phyloP scores from a whole-genome alignment of 1,284 basidiomycete genomes.

The Moniliella sp. region DNA sequence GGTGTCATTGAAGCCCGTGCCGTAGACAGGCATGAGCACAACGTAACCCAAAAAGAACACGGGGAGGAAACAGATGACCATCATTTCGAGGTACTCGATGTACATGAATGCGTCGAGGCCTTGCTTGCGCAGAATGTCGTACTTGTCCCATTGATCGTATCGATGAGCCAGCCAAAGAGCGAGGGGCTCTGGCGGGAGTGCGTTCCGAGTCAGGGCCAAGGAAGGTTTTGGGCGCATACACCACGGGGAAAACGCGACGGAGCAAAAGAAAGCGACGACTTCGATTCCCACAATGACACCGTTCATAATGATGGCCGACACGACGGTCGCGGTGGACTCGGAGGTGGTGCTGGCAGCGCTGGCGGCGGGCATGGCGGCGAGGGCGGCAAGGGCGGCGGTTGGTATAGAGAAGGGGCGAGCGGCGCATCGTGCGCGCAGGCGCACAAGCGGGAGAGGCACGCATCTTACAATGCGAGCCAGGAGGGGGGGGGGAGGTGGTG shows the following conservation, averaged over 20 bases:
- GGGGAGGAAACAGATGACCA: conserved; percentile 56
- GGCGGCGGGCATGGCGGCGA: too few relatives aligned
- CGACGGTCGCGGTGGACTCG: conserved; percentile 18
- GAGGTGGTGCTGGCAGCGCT: too few relatives aligned
- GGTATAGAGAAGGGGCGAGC: too few relatives aligned
- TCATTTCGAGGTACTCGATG: conserved; percentile 59
- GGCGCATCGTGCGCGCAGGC: too few relatives aligned
- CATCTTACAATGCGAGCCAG: too few relatives aligned
- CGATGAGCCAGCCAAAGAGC: conserved; percentile 34
- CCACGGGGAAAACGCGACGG: conserved; percentile 30
- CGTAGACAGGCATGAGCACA: conserved; percentile 45
- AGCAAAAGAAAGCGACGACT: conserved; percentile 32
- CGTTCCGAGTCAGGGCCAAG: too few relatives aligned
- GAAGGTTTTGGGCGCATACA: conserved; percentile 35
- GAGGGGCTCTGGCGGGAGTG: conserved; percentile 29
- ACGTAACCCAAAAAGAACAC: conserved; percentile 38
- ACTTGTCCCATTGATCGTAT: conserved; percentile 28
- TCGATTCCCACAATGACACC: conserved; percentile 23
- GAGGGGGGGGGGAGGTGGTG: too few relatives aligned
- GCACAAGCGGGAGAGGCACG: too few relatives aligned
- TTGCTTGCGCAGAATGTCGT: conserved; percentile 40
- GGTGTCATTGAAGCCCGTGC: not conserved
- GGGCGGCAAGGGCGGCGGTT: too few relatives aligned
- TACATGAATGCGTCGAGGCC: conserved; percentile 87
- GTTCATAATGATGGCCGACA: conserved; percentile 30